Percentiles rank a stretch among this genome's conserved stretches.
These are phyloP conservation scores for Cladobotryum protrusum DNA, from an alignment of 2,329 filamentous ascomycete species.

Conservation along the genomic window DNA sequence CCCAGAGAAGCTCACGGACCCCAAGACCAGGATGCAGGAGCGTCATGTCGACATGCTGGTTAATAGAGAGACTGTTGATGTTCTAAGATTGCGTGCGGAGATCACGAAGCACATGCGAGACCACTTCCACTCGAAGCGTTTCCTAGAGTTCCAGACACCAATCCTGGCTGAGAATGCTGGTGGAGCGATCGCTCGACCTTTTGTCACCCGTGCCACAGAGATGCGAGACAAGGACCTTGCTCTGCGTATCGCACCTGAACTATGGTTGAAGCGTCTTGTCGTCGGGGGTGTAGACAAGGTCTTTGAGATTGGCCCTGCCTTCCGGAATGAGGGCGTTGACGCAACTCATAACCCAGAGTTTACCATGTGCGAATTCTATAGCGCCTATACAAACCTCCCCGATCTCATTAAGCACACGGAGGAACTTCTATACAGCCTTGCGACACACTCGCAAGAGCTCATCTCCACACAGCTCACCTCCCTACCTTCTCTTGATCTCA, in stretches of 20 bases:
- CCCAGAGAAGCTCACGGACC: conserved; percentile 62
- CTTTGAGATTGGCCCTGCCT: conserved; percentile 88
- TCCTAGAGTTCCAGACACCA: conserved; percentile 86
- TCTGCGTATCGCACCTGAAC: conserved; percentile 84
- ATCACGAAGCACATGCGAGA: conserved; percentile 69
- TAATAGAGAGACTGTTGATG: conserved; percentile 60
- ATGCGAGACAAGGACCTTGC: conserved; percentile 65
- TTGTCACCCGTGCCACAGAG: conserved; percentile 72
- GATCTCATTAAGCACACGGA: conserved; percentile 74
- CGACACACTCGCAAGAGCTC: conserved; percentile 42
- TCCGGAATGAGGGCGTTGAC: conserved; percentile 90
- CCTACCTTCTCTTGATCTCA: conserved; percentile 43
- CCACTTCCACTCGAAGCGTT: conserved; percentile 64
- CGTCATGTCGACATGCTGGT: conserved; percentile 85
- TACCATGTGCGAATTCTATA: conserved; percentile 95
- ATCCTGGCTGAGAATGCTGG: conserved; percentile 76
- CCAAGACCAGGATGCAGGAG: conserved; percentile 65
- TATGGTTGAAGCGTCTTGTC: conserved; percentile 90
- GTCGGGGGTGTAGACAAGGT: conserved; percentile 82
- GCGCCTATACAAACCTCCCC: conserved; percentile 70
- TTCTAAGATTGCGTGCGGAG: conserved; percentile 65
- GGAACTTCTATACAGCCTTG: conserved; percentile 57
- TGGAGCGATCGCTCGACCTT: conserved; percentile 83
- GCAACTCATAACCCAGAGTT: conserved; percentile 95
- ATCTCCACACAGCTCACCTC: conserved; percentile 40